Percentiles rank a stretch among this genome's conserved stretches.
Evolutionary conservation across 148 eudicot species (phyloP).

Genomic region (Camellia lanceoleosa): DNA sequence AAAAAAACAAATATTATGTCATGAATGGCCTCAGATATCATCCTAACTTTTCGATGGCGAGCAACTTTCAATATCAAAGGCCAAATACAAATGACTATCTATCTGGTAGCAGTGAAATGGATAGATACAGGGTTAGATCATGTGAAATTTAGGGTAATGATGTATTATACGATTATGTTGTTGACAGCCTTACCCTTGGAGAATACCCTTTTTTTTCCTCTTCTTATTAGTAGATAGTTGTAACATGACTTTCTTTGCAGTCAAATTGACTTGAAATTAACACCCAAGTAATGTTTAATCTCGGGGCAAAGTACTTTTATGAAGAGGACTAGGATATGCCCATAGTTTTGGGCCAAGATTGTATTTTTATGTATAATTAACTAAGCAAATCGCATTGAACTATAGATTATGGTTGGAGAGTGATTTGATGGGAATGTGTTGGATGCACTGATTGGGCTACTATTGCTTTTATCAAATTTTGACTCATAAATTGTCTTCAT

Average conservation of each 20-base stretch:
- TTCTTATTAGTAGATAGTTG: neutral
- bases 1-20: neutral
- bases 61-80: neutral
- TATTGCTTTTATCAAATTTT: neutral
- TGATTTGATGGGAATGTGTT: no score
- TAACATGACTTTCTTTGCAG: neutral
- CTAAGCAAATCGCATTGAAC: no score
- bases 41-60: neutral
- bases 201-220: no score
- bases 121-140: no score
- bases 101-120: neutral
- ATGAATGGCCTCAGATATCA: neutral
- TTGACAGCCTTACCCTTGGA: no score
- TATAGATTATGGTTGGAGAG: neutral
- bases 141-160: no score
- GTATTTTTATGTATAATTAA: neutral
- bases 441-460: no score
- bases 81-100: neutral
- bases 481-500: neutral
- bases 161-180: no score
- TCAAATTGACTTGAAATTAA: neutral
- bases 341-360: neutral
- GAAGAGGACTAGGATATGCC: neutral
- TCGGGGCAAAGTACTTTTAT: neutral
- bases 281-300: neutral